Evolutionary conservation across 129 eudicot genomes (phyloP), one percentile per base, ranked within the genome.

Genomic region (Rutidosis leptorrhynchoides): DNA sequence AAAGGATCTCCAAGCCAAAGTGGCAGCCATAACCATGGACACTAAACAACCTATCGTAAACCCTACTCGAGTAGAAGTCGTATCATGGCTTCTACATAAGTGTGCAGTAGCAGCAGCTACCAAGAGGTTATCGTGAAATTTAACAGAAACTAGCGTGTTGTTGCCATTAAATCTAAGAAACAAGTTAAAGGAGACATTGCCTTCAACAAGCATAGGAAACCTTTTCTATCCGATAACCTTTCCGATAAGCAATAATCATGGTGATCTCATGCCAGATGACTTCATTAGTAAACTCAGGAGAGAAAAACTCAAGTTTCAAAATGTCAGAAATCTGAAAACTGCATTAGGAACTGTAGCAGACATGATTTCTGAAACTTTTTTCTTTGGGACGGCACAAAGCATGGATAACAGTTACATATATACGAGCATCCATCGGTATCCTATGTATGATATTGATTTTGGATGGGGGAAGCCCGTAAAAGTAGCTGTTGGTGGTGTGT

Each of bases 11-110:
- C 48, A 66, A 32, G 14, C 21, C 45, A 66, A 23, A 33, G 59
- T 26, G 10, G 49, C 9, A 17, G 17, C 60, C 21, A 15, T 48
- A 21, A n/a, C 58, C 2, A 28, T 5, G 26, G 53, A 43, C 6
- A 6, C n/a, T 15, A 2, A 57, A 40, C 33, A 61, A 28, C 42
- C 65, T 0, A 35, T 25, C 40, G 9, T 3, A 45, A 66, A 66
- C 29, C 71, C 71, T 16, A 46, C 71, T 16, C 56, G 71, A 7
- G 12, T 66, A n/a, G 71, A 66, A 22, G 71, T 35, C n/a, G 15
- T 66, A 1, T 25, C 62, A 6, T 32, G 48, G 27, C 21, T 68
- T 1, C 43, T 67, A 0, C 12, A 25, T 46, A 49, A 27, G 7
- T 16, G 46, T 67, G 48, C 61, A 0, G 26, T 51, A 6, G 40